phyloP scores from a whole-genome alignment of 192 early-diverging fungal genomes.

The Coemansia sp. region DNA sequence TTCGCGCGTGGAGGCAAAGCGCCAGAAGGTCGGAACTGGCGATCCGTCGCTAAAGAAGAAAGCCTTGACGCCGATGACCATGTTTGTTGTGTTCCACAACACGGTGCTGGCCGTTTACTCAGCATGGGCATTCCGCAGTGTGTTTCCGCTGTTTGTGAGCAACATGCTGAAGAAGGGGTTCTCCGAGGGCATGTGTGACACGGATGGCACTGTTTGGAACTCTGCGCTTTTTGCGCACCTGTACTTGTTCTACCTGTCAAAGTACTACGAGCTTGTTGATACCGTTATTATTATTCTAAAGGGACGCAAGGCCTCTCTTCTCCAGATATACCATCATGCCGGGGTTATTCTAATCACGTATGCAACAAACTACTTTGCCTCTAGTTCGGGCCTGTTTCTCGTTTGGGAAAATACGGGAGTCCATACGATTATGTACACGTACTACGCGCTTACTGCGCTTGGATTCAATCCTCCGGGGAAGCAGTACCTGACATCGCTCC shows the following conservation, averaged over 20 bases:
- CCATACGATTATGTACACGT: conserved; percentile 85
- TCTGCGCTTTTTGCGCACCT: conserved; percentile 69
- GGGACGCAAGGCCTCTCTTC: conserved; percentile 65
- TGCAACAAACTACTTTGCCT: conserved; percentile 66
- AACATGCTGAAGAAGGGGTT: conserved; percentile 56
- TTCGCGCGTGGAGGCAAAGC: conserved; percentile 16
- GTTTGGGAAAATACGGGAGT: conserved; percentile 78
- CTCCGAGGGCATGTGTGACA: conserved; percentile 67
- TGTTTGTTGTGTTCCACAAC: conserved; percentile 79
- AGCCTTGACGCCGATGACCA: conserved; percentile 60
- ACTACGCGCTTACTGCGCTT: conserved; percentile 73
- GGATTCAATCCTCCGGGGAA: conserved; percentile 78
- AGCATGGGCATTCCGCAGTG: conserved; percentile 65
- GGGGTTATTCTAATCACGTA: conserved; percentile 85
- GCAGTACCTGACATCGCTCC: conserved; percentile 77
- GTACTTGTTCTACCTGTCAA: conserved; percentile 83
- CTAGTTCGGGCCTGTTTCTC: conserved; percentile 73
- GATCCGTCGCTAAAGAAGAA: conserved; percentile 2
- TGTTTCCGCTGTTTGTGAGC: conserved; percentile 59
- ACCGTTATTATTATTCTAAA: conserved; percentile 80
- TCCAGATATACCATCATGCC: conserved; percentile 87
- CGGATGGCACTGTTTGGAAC: conserved; percentile 66
- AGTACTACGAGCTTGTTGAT: conserved; percentile 83
- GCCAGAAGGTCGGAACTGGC: conserved; percentile 9
- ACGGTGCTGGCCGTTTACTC: conserved; percentile 70